Base-by-base conservation (phyloP, 805 yeast species). In the Nakazawaea peltata region DNA sequence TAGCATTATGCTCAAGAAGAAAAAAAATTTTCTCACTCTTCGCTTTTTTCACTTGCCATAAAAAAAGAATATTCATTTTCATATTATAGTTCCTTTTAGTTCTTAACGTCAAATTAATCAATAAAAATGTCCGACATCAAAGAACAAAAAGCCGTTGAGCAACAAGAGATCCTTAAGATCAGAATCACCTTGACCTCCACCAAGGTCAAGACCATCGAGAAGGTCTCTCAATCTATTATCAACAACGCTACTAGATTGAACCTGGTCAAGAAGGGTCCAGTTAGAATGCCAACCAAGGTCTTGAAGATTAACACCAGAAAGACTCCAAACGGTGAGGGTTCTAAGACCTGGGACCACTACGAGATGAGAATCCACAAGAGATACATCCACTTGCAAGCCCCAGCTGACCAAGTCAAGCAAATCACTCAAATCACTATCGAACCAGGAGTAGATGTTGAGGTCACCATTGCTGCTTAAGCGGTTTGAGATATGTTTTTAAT, bases 281-380 rank as follows among this genome's bases (percentile, higher is more conserved):
- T 92, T 63, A 88, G 98, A 84, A 72, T 92, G 75, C 99, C 99
- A 77, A 92, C 98, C 72, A 92, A 88, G 83, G 92, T 83, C 57
- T 83, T 92, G 64, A 86, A 83, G 73, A 77, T 92, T 74, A 77
- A 94, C 74, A 92, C 99, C 84, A 87, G 99, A 85, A 92, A 92
- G 88, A 83, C 98, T 65, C 99, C 99, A 63, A 94, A 94, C 71
- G 99, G 99, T 92, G 97, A 92, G 78, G 99, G 99, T 92, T 92
- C 98, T 58, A 92, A 92, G 90, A 92, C 99, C 61, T 92, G 97
- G 97, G 99, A 92, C 68, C 75, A 94, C 59, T 92, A 80, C 71
- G 98, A 92, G 79, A 83, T 92, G 95, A 90, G 97, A 83, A 87
- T 92, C 79, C 98, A 92, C 95, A 92, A 92, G 94, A 88, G 99